Conservation (phyloP, 164 flowering plant genomes). For the Vitis cinerea region DNA sequence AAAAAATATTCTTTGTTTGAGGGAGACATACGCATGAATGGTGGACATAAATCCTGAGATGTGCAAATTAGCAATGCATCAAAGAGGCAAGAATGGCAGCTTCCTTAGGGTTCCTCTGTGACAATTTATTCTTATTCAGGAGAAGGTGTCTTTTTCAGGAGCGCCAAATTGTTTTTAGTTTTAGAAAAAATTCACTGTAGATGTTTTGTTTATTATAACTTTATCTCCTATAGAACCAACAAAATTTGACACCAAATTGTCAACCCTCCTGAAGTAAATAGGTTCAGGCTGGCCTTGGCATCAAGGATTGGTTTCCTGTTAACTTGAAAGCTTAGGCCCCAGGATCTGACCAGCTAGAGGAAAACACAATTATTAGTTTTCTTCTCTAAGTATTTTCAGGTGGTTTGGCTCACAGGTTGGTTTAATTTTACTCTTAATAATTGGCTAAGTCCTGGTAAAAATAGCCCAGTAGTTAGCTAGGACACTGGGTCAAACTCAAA, state of each 20-base stretch:
- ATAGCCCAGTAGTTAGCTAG: background rate
- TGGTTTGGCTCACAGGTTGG: background rate
- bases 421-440: background rate
- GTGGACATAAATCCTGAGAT: too few species aligned
- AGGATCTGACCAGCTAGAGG: background rate
- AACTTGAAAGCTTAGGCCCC: background rate
- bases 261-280: background rate
- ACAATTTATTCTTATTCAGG: too few species aligned
- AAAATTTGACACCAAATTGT: background rate
- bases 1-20: too few species aligned
- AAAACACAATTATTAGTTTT: background rate
- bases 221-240: background rate
- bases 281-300: background rate
- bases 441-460: background rate
- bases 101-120: too few species aligned
- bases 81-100: too few species aligned
- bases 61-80: too few species aligned
- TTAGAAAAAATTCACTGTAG: background rate
- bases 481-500: background rate
- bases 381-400: background rate
- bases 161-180: background rate
- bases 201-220: background rate
- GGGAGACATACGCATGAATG: too few species aligned
- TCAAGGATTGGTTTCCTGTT: background rate
- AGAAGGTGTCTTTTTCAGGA: too few species aligned